These are phyloP conservation scores for Cytospora piceae DNA, from an alignment of 2,329 filamentous ascomycete species.

Conservation along the genomic window DNA sequence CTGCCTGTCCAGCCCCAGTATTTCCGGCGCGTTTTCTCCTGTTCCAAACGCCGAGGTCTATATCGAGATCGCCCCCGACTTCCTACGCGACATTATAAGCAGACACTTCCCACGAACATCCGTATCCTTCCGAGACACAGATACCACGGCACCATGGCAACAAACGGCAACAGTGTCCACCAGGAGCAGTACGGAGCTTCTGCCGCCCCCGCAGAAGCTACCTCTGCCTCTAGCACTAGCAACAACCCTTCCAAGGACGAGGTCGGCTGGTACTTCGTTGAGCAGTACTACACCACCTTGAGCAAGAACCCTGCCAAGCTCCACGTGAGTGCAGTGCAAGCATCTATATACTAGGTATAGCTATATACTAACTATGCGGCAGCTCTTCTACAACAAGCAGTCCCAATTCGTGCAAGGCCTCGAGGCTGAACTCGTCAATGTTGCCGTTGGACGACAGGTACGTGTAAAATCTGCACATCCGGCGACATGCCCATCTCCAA, in stretches of 20 bases:
- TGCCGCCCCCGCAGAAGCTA: conserved; percentile 39
- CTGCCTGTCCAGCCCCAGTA: neutral
- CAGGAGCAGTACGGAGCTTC: conserved; percentile 48
- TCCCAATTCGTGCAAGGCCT: conserved; percentile 93
- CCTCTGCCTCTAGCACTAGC: conserved; percentile 40
- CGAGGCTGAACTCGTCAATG: conserved; percentile 85
- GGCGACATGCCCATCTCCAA: neutral
- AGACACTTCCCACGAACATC: neutral
- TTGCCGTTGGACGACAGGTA: conserved; percentile 87
- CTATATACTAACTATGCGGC: conserved; percentile 14
- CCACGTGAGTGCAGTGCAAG: conserved; percentile 57
- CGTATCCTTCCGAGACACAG: conserved; percentile 14
- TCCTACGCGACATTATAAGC: neutral
- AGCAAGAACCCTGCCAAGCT: conserved; percentile 94
- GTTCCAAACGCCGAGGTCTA: conserved; percentile 10
- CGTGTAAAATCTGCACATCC: conserved; percentile 41
- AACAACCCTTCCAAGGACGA: conserved; percentile 78
- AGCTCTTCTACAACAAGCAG: conserved; percentile 94
- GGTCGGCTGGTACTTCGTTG: conserved; percentile 99
- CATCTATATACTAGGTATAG: neutral
- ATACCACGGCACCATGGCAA: conserved; percentile 52
- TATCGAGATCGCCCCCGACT: conserved; percentile 8
- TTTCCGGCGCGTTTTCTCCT: neutral
- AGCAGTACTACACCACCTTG: conserved; percentile 98
- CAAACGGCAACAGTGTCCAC: conserved; percentile 58